Evolutionary conservation across 1,139 yeast genomes (phyloP).

Genomic region (Yamadazyma sp.): DNA sequence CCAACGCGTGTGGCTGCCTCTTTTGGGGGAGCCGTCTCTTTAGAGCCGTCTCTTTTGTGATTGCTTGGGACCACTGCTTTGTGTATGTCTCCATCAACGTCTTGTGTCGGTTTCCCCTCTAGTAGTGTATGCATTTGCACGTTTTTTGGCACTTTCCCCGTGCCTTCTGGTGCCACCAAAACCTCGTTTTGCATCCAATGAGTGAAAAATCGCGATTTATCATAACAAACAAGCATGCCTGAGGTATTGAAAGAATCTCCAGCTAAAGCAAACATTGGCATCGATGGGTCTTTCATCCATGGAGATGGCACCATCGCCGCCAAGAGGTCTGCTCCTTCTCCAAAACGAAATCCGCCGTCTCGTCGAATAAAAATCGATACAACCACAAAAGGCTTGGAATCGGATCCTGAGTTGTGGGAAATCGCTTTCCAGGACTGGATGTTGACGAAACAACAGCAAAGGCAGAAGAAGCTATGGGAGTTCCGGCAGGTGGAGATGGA

Average conservation of each 20-base stretch:
- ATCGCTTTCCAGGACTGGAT: conserved; percentile 21
- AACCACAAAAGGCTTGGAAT: not conserved
- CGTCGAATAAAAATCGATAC: conserved; percentile 19
- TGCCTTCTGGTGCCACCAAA: not conserved
- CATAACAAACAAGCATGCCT: not conserved
- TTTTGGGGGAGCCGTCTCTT: no score
- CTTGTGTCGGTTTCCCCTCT: no score
- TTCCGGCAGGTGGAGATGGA: conserved; percentile 21
- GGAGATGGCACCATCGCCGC: conserved; percentile 5
- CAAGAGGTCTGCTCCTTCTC: conserved; percentile 29
- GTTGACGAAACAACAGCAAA: conserved; percentile 10
- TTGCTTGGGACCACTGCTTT: no score
- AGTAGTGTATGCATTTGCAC: no score
- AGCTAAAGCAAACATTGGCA: conserved; percentile 7
- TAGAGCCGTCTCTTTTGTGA: no score
- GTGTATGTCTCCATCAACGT: no score
- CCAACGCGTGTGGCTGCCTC: no score
- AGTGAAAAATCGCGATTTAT: not conserved
- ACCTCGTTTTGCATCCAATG: conserved; percentile 1
- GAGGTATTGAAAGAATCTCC: not conserved
- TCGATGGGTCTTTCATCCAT: not conserved
- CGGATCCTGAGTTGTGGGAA: conserved; percentile 14
- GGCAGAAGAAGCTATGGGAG: conserved; percentile 14
- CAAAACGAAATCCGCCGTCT: conserved; percentile 21
- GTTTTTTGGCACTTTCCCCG: not conserved